Conservation (phyloP, 2,329 filamentous ascomycete genomes). For the Cordyceps fumosorosea region DNA sequence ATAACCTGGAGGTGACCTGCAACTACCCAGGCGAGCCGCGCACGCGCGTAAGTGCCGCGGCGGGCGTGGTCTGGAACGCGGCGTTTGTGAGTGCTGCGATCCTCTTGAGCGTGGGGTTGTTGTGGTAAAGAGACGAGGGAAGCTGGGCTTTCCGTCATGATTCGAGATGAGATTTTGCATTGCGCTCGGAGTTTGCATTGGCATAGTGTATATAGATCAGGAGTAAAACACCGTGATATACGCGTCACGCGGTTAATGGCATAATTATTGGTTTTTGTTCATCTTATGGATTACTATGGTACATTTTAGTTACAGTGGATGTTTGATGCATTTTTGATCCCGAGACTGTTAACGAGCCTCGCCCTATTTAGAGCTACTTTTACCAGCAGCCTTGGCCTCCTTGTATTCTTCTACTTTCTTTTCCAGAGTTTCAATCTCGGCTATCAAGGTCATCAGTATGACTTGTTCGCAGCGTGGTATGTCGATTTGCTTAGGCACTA, state of each 20-base stretch:
- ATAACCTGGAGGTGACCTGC: slow-evolving; percentile 25
- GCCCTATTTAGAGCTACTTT: neutral
- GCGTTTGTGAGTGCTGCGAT: neutral
- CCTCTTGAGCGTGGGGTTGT: neutral
- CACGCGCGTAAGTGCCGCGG: slow-evolving; percentile 17
- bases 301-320: neutral
- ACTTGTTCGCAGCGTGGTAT: neutral
- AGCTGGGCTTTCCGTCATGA: neutral
- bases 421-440: slow-evolving; percentile 9
- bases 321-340: neutral
- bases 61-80: neutral
- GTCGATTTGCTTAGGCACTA: neutral
- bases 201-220: neutral
- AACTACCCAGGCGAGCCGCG: slow-evolving; percentile 33
- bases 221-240: neutral
- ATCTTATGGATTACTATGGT: neutral
- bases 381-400: slow-evolving; percentile 2
- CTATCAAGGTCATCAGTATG: neutral
- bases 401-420: slow-evolving; percentile 12
- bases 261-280: neutral
- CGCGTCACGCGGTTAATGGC: too few relatives aligned
- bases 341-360: neutral
- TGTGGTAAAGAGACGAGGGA: neutral
- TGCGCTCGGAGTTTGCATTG: slow-evolving; percentile 3
- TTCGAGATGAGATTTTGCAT: neutral